Conservation (phyloP, 371 early-diverging fungal genomes). For the Mucor racemosus region DNA sequence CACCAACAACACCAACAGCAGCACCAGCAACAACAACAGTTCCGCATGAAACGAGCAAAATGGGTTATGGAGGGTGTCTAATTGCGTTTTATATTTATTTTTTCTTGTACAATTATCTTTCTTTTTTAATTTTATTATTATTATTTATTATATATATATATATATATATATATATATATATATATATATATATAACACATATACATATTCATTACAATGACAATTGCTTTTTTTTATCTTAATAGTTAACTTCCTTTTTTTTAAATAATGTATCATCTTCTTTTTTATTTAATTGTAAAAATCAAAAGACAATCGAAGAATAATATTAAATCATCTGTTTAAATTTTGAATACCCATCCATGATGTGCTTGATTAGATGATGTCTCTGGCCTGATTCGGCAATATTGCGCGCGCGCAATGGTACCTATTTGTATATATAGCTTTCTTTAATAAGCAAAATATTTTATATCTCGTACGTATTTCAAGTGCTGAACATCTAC, state of each 20-base stretch:
- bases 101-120: neutral
- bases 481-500: too few relatives aligned
- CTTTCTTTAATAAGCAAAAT: too few relatives aligned
- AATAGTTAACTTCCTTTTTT: neutral
- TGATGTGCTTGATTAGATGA: too few relatives aligned
- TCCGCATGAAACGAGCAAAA: conserved; percentile 25
- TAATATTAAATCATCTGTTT: too few relatives aligned
- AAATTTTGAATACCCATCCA: too few relatives aligned
- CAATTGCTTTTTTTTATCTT: conserved; percentile 3
- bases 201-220: neutral
- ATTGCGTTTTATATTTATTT: neutral
- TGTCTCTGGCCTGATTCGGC: too few relatives aligned
- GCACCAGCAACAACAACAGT: conserved; percentile 18
- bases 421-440: too few relatives aligned
- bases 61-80: conserved; percentile 20
- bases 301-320: too few relatives aligned
- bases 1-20: conserved; percentile 5
- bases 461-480: too few relatives aligned
- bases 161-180: neutral
- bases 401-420: too few relatives aligned
- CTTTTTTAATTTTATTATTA: too few relatives aligned
- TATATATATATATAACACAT: neutral
- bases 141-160: neutral
- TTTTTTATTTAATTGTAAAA: neutral
- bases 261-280: neutral